phyloP scores from a whole-genome alignment of 1,284 basidiomycete genomes.

The Blastosporella zonata region DNA sequence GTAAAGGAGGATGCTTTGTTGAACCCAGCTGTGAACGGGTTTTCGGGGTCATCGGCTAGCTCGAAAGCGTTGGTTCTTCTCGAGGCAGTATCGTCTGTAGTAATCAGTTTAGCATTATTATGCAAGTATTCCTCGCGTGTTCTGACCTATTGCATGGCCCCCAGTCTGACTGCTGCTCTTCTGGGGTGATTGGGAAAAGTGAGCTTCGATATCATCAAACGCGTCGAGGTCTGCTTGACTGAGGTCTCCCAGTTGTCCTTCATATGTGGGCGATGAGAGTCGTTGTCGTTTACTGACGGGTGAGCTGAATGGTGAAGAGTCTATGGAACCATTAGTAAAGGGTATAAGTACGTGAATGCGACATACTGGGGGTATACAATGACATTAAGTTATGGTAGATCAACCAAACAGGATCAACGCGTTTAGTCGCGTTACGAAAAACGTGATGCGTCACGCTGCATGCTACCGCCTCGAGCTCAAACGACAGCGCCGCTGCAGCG shows the following conservation, averaged over 20 bases:
- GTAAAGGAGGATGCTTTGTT: constrained; percentile 8
- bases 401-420: constrained; percentile 12
- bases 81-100: neutral
- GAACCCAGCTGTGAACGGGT: constrained; percentile 38
- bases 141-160: constrained; percentile 7
- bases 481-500: neutral
- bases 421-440: constrained; percentile 19
- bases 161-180: constrained; percentile 8
- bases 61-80: neutral
- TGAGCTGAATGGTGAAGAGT: constrained; percentile 31
- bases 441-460: constrained; percentile 16
- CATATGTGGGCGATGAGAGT: constrained; percentile 68
- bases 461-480: neutral
- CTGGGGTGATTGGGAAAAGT: constrained; percentile 25
- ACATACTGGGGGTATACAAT: constrained; percentile 14
- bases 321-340: constrained; percentile 12
- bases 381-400: too few species aligned
- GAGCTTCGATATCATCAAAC: constrained; percentile 57
- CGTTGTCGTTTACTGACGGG: constrained; percentile 54
- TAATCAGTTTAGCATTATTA: neutral
- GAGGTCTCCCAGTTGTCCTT: constrained; percentile 49
- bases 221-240: constrained; percentile 56
- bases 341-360: too few species aligned
- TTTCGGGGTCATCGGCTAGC: constrained; percentile 39
- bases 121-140: neutral